Conservation (phyloP, 2,329 filamentous ascomycete species). For the Cytospora paraplurivora region DNA sequence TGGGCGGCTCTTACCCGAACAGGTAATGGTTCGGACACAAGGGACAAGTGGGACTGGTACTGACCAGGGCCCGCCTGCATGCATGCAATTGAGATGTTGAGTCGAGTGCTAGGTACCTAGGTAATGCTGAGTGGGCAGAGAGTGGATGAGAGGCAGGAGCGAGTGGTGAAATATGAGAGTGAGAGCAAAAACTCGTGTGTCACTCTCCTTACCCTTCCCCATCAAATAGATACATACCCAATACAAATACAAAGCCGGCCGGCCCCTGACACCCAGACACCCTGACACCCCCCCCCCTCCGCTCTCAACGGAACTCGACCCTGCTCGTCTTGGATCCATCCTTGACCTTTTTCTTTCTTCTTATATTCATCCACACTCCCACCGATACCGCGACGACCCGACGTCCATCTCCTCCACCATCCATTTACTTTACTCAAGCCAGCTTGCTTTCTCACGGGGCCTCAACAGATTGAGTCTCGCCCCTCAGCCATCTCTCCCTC, state of each 20-base stretch:
- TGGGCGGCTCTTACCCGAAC: conserved; percentile 6
- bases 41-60: conserved; percentile 16
- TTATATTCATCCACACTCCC: background rate
- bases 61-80: background rate
- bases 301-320: background rate
- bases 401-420: background rate
- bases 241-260: conserved; percentile 24
- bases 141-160: no score
- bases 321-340: conserved; percentile 5
- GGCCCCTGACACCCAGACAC: conserved; percentile 8
- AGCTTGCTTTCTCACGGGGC: background rate
- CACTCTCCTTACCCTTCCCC: background rate
- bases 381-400: background rate
- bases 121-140: no score
- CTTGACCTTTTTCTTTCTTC: conserved; percentile 1
- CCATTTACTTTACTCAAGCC: background rate
- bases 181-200: background rate
- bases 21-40: conserved; percentile 26
- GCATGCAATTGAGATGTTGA: background rate
- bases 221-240: background rate
- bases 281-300: background rate
- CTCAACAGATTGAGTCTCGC: background rate
- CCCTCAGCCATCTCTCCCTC: background rate
- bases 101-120: background rate
- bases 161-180: background rate